Base-by-base conservation (phyloP, 192 early-diverging fungal species). In the Haplosporangium gracile region DNA sequence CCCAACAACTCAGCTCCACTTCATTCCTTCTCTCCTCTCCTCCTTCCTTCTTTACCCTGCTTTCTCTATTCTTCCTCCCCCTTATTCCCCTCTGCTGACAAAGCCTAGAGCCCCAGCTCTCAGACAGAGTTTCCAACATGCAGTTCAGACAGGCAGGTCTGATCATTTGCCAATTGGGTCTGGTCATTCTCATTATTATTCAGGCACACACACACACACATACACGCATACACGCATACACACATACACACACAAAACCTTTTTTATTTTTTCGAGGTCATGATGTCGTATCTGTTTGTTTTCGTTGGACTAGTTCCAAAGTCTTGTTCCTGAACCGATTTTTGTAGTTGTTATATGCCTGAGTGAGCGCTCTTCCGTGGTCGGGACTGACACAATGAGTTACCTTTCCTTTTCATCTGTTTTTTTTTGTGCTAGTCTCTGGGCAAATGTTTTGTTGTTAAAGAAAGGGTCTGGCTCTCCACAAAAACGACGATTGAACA, bases 51-150 rank as follows among this genome's bases (percentile, higher is more conserved):
- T 20, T 51, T 22, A 51, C 20, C 20, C 49, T 51, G 49, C 42
- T 22, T 26, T 18, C 24, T 60, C 6, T 11, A 7, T 26, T 65
- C 10, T 65, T 29, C 2, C 13, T 13, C 29, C 29, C 4, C 26
- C 16, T 29, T 8, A 15, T 32, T 20, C 16, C 47, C 47, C 49
- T 51, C 5, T 65, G 60, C 60, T 65, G 7, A 65, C 60, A 65
- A 65, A 65, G 60, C 60, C 55, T 29, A 65, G 26, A 32, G 60
- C 60, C 60, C 60, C 60, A 65, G 60, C 60, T 65, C 60, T 65
- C 60, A 65, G 7, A 18, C 49, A 51, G 16, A 51, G 18, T 51
- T 51, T 60, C 8, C 24, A 26, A 60, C 0, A 34, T 26, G 60
- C 9, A 65, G 11, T 1, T 32, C 11, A 11, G 29, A 57, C 8